Base-by-base conservation (phyloP, 1,284 basidiomycete species). In the Trichosporon faecale region DNA sequence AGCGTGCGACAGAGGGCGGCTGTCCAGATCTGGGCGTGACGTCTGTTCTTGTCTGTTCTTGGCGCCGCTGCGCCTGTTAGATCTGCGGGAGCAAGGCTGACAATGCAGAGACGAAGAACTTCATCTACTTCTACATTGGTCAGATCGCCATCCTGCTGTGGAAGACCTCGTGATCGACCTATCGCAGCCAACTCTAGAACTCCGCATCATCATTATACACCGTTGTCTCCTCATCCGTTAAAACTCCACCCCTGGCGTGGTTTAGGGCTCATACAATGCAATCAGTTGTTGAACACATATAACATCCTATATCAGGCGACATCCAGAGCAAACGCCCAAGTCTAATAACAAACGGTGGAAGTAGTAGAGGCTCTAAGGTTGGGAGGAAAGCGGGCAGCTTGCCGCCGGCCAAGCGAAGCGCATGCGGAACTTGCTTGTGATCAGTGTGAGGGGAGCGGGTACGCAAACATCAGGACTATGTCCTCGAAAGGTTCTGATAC, bases 71-170 rank as follows among this genome's bases (percentile, higher is more conserved):
- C 27, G 55, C 12, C 52, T 7, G 52, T 18, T 16, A 5, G 21
- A 16, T 40, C 9, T 25, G 29, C 35, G 9, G 3, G 29, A 7
- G 9, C 16, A 6, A 33, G 21, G 31, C 69, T 70, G 37, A 68
- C 67, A 33, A 14, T 67, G 27, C 85, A 95, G 94, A 96, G 88
- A 94, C 94, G 74, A 95, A 94, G 83, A 91, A 96, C 83, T 97
- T 97, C 85, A 94, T 97, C 85, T 97, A 96, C 87, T 95, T 95
- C 85, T 95, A 95, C 86, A 87, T 95, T 80, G 93, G 92, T 69
- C 86, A 89, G 44, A 89, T 94, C 74, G 94, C 94, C 71, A 89
- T 96, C 84, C 89, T 96, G 83, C 90, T 96, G 85, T 96, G 94
- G 94, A 95, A 95, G 86, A 94, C 92, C 85, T 93, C 83, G 67